Base-by-base conservation (phyloP, 495 filamentous ascomycete species). In the Hypoxylon rickii region DNA sequence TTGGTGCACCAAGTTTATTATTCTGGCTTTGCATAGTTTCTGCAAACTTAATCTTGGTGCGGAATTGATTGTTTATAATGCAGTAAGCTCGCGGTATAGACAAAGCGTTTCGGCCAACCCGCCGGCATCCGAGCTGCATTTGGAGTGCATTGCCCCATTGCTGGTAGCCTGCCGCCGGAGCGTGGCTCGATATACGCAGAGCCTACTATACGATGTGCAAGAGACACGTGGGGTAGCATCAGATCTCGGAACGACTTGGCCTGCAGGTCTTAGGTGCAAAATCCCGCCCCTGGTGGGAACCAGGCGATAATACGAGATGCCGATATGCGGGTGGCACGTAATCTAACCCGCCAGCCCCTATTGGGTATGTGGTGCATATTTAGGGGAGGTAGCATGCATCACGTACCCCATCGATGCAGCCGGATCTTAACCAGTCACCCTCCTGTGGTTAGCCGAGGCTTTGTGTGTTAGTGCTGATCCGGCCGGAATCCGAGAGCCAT, bases 181-280 rank as follows among this genome's bases (percentile, higher is more conserved):
- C 33, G 34, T 42, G 4, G 16, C 39, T 40, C 34, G 36, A 17
- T 33, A 43, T 42, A n/a, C n/a, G 32, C 7, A 55, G 2, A 22
- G 39, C 58, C 42, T 56, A 48, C 47, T 4, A 24, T 26, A 31
- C n/a, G n/a, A 16, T 19, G 31, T 11, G 15, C 24, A 20, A 39
- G 37, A 17, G 42, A 43, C 52, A 62, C 58, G 58, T 62, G 58
- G 58, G 52, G 52, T 62, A 26, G 31, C 58, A 62, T 54, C 16
- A 40, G 58, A 62, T 62, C 58, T 56, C 18, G 16, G 11, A 51
- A 29, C 11, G 38, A 47, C 58, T 56, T 55, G 42, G 37, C 42
- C 12, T 51, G 38, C 42, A 56, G 26, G 16, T 44, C 36, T 47
- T 47, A 40, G 37, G 51, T n/a, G 24, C 24, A 29, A 29, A 44